A percentile compares a stretch with the other conserved stretches of the same genome.
These are phyloP conservation scores for Heritiera fomes DNA, from an alignment of 345 rosid genomes.

Conservation along the genomic window DNA sequence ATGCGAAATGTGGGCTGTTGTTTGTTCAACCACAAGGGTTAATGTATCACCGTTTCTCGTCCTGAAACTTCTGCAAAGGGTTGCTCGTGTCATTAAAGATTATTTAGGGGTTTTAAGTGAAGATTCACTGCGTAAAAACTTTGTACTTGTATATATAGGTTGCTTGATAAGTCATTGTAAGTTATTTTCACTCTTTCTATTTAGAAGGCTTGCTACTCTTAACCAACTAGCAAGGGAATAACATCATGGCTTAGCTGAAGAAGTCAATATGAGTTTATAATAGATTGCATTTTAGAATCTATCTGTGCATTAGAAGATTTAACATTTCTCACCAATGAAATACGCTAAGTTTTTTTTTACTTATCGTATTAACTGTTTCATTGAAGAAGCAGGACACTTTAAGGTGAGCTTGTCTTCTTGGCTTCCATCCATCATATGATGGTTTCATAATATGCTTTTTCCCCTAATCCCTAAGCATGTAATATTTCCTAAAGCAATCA, in stretches of 20 bases:
- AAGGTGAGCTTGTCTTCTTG: slow-evolving; percentile 49
- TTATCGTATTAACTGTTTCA: slow-evolving; percentile 25
- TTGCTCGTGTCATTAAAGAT: slow-evolving; percentile 94
- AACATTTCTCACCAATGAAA: neutral
- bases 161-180: slow-evolving; percentile 97
- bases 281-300: neutral
- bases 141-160: slow-evolving; percentile 81
- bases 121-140: slow-evolving; percentile 85
- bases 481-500: neutral
- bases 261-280: neutral
- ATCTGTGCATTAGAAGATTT: neutral
- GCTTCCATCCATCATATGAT: slow-evolving; percentile 1
- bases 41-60: slow-evolving; percentile 92
- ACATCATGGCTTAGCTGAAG: slow-evolving; percentile 5
- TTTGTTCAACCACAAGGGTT: slow-evolving; percentile 94
- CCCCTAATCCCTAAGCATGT: neutral
- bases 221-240: neutral
- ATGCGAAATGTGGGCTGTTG: slow-evolving; percentile 82
- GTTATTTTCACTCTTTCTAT: slow-evolving; percentile 28
- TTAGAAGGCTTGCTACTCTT: neutral
- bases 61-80: slow-evolving; percentile 93
- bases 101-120: slow-evolving; percentile 90
- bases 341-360: neutral
- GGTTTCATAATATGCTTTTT: neutral
- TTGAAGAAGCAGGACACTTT: slow-evolving; percentile 92